phyloP scores from a whole-genome alignment of 139 green algal genomes.

The Eudorina sp. region DNA sequence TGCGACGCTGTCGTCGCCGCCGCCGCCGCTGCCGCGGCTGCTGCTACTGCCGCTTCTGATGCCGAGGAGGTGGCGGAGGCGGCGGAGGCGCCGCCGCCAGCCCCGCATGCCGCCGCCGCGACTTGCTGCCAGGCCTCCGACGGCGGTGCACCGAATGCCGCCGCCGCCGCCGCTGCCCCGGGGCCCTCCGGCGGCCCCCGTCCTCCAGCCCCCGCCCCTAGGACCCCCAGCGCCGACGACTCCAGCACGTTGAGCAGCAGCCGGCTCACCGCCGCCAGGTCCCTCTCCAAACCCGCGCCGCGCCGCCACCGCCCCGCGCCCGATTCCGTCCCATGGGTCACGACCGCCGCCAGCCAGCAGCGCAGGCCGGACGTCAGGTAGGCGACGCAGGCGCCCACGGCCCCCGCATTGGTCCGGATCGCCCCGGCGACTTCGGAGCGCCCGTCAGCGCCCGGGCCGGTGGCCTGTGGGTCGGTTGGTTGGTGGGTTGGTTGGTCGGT shows the following conservation, averaged over 20 bases:
- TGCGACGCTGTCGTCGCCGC: background rate
- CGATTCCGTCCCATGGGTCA: no score
- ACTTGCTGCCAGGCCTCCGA: background rate
- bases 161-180: background rate
- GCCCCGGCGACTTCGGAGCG: background rate
- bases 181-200: background rate
- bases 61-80: no score
- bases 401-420: background rate
- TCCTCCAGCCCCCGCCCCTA: background rate
- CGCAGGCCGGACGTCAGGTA: constrained; percentile 8
- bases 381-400: constrained; percentile 7
- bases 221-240: background rate
- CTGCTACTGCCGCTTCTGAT: no score
- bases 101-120: background rate
- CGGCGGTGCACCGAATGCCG: background rate
- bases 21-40: background rate
- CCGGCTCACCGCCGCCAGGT: constrained; percentile 34
- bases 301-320: no score
- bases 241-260: constrained; percentile 44
- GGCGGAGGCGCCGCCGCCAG: background rate
- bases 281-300: constrained; percentile 11
- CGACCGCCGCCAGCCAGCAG: no score
- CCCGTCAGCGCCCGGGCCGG: background rate
- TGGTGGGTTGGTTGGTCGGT: no score
- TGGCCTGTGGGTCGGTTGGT: no score